Percentiles rank a stretch among this genome's conserved stretches.
Conservation (phyloP, 495 filamentous ascomycete species). For the Annulohypoxylon moriforme region DNA sequence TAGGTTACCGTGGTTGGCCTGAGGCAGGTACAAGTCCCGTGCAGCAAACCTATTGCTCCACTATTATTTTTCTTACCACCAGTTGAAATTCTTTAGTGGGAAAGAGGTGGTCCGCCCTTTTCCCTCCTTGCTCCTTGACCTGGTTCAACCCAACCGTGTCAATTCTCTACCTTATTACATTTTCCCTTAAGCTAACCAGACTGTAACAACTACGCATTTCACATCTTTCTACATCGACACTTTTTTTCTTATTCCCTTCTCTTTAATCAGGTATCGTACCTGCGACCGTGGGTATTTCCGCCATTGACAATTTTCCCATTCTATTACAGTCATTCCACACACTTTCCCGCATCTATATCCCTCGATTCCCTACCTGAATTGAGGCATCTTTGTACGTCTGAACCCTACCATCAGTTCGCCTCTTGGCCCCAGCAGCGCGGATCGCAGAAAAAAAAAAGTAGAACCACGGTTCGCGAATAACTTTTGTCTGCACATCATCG, state of each 20-base stretch:
- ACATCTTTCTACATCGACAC: constrained; percentile 16
- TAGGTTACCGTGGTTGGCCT: background rate
- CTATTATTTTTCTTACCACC: constrained; percentile 5
- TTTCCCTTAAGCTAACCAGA: constrained; percentile 30
- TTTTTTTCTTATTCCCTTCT: constrained; percentile 23
- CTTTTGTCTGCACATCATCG: constrained; percentile 29
- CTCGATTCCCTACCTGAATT: constrained; percentile 14
- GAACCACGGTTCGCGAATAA: constrained; percentile 41
- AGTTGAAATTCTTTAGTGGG: constrained; percentile 27
- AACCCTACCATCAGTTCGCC: constrained; percentile 17
- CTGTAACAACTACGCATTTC: constrained; percentile 32
- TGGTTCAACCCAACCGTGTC: constrained; percentile 43
- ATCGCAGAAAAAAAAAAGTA: constrained; percentile 43
- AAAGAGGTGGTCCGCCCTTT: constrained; percentile 27
- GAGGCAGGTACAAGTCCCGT: constrained; percentile 23
- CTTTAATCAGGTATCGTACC: constrained; percentile 12
- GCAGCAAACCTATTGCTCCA: constrained; percentile 25
- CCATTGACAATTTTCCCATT: constrained; percentile 26
- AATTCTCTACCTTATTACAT: constrained; percentile 37
- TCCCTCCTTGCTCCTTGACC: background rate
- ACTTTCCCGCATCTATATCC: constrained; percentile 12
- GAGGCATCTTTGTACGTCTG: constrained; percentile 12
- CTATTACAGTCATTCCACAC: constrained; percentile 26
- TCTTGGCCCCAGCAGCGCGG: constrained; percentile 36
- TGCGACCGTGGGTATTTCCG: constrained; percentile 22